These are phyloP conservation scores for Aspergillus flavus DNA, from an alignment of 2,329 filamentous ascomycete genomes.

Conservation along the genomic window DNA sequence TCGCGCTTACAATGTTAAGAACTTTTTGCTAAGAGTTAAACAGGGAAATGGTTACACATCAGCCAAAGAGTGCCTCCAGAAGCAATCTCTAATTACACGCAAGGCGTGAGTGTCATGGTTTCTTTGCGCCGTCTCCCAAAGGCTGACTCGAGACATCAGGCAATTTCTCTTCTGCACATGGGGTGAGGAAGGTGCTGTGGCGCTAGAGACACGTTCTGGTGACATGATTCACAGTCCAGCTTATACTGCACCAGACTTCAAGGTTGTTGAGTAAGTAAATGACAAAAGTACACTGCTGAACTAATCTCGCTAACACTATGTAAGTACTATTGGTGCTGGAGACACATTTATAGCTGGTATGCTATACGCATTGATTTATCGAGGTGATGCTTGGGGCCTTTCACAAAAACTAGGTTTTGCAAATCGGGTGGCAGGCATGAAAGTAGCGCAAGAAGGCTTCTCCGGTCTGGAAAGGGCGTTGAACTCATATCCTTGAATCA, in stretches of 20 bases:
- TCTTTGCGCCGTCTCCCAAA: background rate
- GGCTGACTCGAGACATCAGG: conserved; percentile 30
- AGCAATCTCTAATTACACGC: conserved; percentile 43
- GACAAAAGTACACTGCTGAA: background rate
- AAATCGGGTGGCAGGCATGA: conserved; percentile 67
- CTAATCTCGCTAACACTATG: conserved; percentile 15
- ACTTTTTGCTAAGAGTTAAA: background rate
- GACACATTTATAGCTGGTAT: conserved; percentile 76
- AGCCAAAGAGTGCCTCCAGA: conserved; percentile 55
- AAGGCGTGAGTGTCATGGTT: conserved; percentile 48
- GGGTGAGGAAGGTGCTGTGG: conserved; percentile 58
- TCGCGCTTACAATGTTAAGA: conserved; percentile 3
- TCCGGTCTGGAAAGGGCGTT: conserved; percentile 48
- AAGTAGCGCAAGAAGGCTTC: conserved; percentile 70
- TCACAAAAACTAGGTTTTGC: conserved; percentile 60
- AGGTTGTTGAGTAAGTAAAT: conserved; percentile 62
- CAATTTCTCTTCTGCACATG: conserved; percentile 61
- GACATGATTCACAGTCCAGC: conserved; percentile 49
- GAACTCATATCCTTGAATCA: conserved; percentile 4
- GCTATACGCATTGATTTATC: conserved; percentile 62
- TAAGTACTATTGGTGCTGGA: conserved; percentile 70
- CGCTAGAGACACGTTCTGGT: conserved; percentile 42
- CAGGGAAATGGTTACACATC: conserved; percentile 46
- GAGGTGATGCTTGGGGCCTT: conserved; percentile 52
- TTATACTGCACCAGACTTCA: conserved; percentile 39